Evolutionary conservation across 257 asterid genomes (phyloP).

Genomic region (Agastache rugosa): DNA sequence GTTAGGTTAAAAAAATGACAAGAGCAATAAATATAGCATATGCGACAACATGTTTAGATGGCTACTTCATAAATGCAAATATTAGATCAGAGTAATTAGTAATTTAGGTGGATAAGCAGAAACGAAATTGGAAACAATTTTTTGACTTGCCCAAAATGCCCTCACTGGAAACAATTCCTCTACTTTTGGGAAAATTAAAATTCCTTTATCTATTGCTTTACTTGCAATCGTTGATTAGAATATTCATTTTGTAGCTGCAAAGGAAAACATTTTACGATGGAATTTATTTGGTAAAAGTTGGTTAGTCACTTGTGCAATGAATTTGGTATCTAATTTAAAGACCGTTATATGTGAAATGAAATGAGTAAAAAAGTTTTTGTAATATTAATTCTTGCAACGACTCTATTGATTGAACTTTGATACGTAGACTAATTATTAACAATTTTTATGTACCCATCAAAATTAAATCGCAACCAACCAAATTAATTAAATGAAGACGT

Average conservation of each 20-base stretch:
- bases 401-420: too few relatives aligned
- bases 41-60: background rate
- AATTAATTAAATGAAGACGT: too few relatives aligned
- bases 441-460: too few relatives aligned
- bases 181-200: background rate
- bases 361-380: background rate
- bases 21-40: slow-evolving; percentile 11
- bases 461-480: too few relatives aligned
- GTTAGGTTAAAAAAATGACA: slow-evolving; percentile 17
- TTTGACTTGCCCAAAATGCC: background rate
- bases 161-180: background rate
- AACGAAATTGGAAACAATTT: background rate
- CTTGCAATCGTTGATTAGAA: slow-evolving; percentile 25
- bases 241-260: slow-evolving; percentile 28
- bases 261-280: slow-evolving; percentile 13
- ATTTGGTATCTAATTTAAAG: background rate
- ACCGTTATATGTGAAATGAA: background rate
- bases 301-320: background rate
- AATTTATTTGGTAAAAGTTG: background rate
- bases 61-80: slow-evolving; percentile 25
- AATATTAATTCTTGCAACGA: too few relatives aligned
- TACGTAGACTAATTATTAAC: too few relatives aligned
- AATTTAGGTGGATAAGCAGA: slow-evolving; percentile 1
- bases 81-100: background rate
- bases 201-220: slow-evolving; percentile 6